These are phyloP conservation scores for Bipolaris zeicola DNA, from an alignment of 2,329 filamentous ascomycete genomes.

Conservation along the genomic window DNA sequence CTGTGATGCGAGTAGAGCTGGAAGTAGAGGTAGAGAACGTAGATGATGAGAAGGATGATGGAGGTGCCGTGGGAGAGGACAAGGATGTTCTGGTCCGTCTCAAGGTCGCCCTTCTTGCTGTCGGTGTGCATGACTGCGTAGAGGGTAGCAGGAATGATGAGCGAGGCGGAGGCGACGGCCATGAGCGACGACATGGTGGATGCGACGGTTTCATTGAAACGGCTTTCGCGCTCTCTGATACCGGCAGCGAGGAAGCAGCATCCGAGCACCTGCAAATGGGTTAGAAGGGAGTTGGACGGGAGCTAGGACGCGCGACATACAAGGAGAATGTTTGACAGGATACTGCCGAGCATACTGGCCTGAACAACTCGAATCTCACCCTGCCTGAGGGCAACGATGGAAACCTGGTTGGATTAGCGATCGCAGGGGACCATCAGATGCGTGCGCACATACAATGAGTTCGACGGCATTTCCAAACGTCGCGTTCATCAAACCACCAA, in stretches of 20 bases:
- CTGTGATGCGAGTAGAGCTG: constrained; percentile 58
- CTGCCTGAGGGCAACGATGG: constrained; percentile 84
- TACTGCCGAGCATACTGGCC: constrained; percentile 94
- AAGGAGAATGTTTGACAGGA: constrained; percentile 90
- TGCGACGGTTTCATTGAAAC: constrained; percentile 76
- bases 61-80: constrained; percentile 59
- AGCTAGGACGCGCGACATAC: constrained; percentile 49
- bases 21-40: constrained; percentile 61
- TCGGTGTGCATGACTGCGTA: constrained; percentile 55
- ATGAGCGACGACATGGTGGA: constrained; percentile 73
- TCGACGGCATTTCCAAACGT: constrained; percentile 83
- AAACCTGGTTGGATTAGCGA: constrained; percentile 65
- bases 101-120: constrained; percentile 41
- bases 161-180: constrained; percentile 60
- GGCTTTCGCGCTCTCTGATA: constrained; percentile 51
- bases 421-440: constrained; percentile 1
- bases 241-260: constrained; percentile 61
- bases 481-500: constrained; percentile 76
- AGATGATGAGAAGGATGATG: constrained; percentile 60
- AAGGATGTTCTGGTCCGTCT: constrained; percentile 54
- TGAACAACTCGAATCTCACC: constrained; percentile 95
- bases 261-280: constrained; percentile 57
- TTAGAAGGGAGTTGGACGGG: constrained; percentile 46
- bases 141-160: constrained; percentile 60
- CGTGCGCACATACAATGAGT: constrained; percentile 63